Evolutionary conservation across 2,329 filamentous ascomycete genomes (phyloP).

Genomic region (Nigrograna mackinnonii): DNA sequence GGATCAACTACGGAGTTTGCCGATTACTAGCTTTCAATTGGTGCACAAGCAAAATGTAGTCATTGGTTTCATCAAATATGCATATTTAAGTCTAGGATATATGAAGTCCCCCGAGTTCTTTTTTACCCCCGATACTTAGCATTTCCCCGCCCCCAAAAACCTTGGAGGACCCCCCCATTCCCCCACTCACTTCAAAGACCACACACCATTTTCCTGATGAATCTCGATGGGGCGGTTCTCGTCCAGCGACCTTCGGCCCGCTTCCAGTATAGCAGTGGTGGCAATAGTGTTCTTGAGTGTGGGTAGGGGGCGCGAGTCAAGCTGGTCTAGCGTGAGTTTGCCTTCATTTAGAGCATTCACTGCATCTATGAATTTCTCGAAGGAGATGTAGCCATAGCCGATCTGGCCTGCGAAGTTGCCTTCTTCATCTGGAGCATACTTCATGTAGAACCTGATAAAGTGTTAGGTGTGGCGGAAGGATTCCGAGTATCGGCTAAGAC

Average conservation of each 20-base stretch:
- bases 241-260: constrained; percentile 81
- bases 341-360: constrained; percentile 79
- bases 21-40: no score
- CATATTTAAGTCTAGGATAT: no score
- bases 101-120: no score
- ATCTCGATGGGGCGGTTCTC: constrained; percentile 80
- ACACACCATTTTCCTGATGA: constrained; percentile 64
- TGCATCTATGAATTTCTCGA: constrained; percentile 94
- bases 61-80: no score
- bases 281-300: constrained; percentile 88
- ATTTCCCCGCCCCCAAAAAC: no score
- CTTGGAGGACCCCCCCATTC: no score
- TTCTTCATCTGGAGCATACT: constrained; percentile 90
- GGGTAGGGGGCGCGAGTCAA: constrained; percentile 80
- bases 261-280: constrained; percentile 89
- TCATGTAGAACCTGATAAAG: constrained; percentile 75
- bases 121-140: no score
- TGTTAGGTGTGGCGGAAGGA: constrained; percentile 7
- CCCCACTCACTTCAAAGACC: constrained; percentile 63
- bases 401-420: constrained; percentile 91
- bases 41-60: no score
- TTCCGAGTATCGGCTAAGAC: constrained; percentile 24
- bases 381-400: constrained; percentile 90
- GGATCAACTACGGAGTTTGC: no score
- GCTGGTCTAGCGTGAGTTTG: constrained; percentile 69